Conservation (phyloP, 2,329 filamentous ascomycete genomes). For the Nakataea oryzae region DNA sequence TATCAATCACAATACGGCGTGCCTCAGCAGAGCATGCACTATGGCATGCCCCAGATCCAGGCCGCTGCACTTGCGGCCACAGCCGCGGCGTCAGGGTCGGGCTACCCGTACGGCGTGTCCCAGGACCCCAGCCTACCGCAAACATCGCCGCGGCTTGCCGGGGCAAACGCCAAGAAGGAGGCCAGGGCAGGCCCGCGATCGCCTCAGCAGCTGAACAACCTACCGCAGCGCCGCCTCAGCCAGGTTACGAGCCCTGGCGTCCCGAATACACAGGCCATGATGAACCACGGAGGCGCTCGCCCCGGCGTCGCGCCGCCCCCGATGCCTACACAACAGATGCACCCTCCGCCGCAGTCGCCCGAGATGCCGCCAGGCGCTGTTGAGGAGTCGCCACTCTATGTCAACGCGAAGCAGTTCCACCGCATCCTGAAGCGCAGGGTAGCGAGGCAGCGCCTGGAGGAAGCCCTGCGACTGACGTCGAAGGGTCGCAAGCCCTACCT, state of each 20-base stretch:
- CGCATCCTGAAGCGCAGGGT: conserved; percentile 91
- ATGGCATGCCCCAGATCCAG: conserved; percentile 73
- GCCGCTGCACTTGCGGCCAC: conserved; percentile 88
- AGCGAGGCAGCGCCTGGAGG: conserved; percentile 85
- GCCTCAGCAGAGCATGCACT: conserved; percentile 66
- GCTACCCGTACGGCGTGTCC: conserved; percentile 56
- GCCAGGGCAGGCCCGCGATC: conserved; percentile 59
- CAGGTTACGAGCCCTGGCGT: conserved; percentile 68
- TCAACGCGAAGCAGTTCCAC: conserved; percentile 98
- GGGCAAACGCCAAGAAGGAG: conserved; percentile 58
- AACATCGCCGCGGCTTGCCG: conserved; percentile 70
- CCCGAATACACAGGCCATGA: conserved; percentile 62
- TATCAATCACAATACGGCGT: conserved; percentile 74
- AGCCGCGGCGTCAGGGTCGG: conserved; percentile 78
- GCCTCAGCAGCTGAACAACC: conserved; percentile 59
- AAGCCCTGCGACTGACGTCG: conserved; percentile 80
- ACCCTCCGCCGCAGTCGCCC: conserved; percentile 59
- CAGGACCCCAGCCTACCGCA: conserved; percentile 58
- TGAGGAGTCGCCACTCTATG: conserved; percentile 91
- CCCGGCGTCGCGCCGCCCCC: conserved; percentile 45
- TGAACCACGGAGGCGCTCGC: conserved; percentile 53
- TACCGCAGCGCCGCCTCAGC: conserved; percentile 55
- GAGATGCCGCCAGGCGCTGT: conserved; percentile 63
- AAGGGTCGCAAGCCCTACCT: conserved; percentile 96
- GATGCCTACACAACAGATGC: conserved; percentile 54